These are phyloP conservation scores for Raffaelea deltoideospora DNA, from an alignment of 2,329 filamentous ascomycete species.

Conservation along the genomic window DNA sequence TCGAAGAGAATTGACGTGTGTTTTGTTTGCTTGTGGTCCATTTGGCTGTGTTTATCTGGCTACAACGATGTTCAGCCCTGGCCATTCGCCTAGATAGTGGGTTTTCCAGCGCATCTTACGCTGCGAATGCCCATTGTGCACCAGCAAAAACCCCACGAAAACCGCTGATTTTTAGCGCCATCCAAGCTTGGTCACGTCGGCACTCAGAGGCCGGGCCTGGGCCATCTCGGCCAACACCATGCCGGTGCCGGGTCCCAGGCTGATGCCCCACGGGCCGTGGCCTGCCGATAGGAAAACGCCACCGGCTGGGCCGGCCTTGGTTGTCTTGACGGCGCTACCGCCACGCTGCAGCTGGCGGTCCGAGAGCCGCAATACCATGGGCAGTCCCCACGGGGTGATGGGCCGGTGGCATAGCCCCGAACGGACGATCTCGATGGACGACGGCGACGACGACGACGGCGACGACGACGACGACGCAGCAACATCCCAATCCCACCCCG, in stretches of 20 bases:
- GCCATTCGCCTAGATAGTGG: too few relatives aligned
- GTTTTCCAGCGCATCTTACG: too few relatives aligned
- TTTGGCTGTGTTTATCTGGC: too few relatives aligned
- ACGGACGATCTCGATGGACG: conserved; percentile 45
- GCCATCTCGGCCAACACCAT: conserved; percentile 57
- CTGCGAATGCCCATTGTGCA: too few relatives aligned
- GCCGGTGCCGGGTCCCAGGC: conserved; percentile 50
- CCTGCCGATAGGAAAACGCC: conserved; percentile 59
- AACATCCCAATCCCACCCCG: too few relatives aligned
- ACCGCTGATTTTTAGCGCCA: too few relatives aligned
- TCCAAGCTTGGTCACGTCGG: conserved; percentile 39
- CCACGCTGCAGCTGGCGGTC: conserved; percentile 33
- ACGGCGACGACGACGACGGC: conserved; percentile 30
- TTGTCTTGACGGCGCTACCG: conserved; percentile 13
- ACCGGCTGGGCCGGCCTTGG: conserved; percentile 26
- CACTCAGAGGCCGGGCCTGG: conserved; percentile 39
- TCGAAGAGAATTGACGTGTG: too few relatives aligned
- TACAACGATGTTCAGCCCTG: too few relatives aligned
- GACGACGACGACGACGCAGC: conserved; percentile 15
- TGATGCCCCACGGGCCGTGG: conserved; percentile 65
- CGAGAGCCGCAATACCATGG: conserved; percentile 43
- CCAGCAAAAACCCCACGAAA: too few relatives aligned
- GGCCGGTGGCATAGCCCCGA: conserved; percentile 59
- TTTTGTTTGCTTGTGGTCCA: too few relatives aligned
- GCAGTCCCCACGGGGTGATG: conserved; percentile 45